These are phyloP conservation scores for Candida sp. DNA, from an alignment of 1,139 yeast genomes.

Conservation along the genomic window DNA sequence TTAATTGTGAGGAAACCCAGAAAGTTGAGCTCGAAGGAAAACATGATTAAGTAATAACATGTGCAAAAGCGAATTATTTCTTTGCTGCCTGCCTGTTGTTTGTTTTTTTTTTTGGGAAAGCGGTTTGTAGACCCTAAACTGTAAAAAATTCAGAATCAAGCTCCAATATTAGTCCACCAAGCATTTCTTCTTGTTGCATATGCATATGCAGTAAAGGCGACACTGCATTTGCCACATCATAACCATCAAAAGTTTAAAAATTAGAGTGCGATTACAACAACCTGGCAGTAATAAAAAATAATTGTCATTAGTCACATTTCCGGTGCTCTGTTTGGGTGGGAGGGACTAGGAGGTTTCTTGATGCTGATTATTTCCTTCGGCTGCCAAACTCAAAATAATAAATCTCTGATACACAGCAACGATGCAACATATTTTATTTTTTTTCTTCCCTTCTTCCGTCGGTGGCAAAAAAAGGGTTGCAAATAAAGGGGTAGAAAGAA, in stretches of 20 bases:
- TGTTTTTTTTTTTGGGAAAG: not conserved
- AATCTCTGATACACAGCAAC: too few species aligned
- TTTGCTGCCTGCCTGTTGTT: not conserved
- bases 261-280: too few species aligned
- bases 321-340: too few species aligned
- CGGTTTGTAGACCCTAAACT: not conserved
- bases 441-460: not conserved
- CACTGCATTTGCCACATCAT: not conserved
- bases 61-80: not conserved
- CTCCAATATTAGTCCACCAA: not conserved
- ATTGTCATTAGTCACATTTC: too few species aligned
- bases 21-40: not conserved
- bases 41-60: not conserved
- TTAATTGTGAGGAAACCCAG: not conserved
- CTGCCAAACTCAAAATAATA: too few species aligned
- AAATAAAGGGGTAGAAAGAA: not conserved
- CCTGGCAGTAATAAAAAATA: too few species aligned
- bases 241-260: not conserved
- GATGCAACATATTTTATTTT: not conserved
- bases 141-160: not conserved
- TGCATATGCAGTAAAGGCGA: not conserved
- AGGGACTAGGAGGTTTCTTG: too few species aligned
- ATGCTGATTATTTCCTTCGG: too few species aligned
- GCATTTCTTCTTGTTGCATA: not conserved
- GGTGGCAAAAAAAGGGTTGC: not conserved